Evolutionary conservation across 352 stramenopile species (phyloP).

Genomic region (Albugo laibachii): DNA sequence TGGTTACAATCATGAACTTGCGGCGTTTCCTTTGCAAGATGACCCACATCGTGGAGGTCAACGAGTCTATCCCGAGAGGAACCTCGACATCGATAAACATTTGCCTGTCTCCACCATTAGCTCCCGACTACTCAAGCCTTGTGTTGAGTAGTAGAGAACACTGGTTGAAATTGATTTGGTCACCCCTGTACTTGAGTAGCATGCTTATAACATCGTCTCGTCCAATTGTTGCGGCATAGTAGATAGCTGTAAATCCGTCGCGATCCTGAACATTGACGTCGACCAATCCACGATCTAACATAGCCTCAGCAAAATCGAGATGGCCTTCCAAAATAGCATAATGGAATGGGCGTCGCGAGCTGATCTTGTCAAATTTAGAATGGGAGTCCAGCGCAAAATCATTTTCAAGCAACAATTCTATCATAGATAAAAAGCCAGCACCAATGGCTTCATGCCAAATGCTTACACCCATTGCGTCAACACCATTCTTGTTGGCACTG

Average conservation of each 20-base stretch:
- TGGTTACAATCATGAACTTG: no score
- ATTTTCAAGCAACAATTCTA: slow-evolving; percentile 34
- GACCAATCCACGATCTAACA: slow-evolving; percentile 33
- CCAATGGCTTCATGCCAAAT: slow-evolving; percentile 63
- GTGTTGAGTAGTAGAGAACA: no score
- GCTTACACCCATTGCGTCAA: no score
- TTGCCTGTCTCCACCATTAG: no score
- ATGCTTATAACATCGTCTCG: slow-evolving; percentile 25
- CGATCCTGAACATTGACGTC: slow-evolving; percentile 41
- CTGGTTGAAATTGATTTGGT: no score
- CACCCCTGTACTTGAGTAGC: no score
- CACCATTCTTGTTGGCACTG: no score
- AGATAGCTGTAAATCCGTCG: slow-evolving; percentile 43
- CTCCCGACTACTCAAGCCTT: no score
- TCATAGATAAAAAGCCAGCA: slow-evolving; percentile 26
- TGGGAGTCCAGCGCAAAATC: slow-evolving; percentile 22
- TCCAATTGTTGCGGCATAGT: slow-evolving; percentile 53
- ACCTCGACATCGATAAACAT: no score
- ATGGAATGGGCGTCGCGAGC: slow-evolving; percentile 64
- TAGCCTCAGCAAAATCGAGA: slow-evolving; percentile 21
- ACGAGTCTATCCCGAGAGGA: no score
- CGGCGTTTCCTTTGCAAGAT: no score
- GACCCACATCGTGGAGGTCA: no score
- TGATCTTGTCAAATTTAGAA: slow-evolving; percentile 47
- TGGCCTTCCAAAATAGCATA: slow-evolving; percentile 60